Conservation (phyloP, 176 grass and related monocot species). For the Oryza officinalis region DNA sequence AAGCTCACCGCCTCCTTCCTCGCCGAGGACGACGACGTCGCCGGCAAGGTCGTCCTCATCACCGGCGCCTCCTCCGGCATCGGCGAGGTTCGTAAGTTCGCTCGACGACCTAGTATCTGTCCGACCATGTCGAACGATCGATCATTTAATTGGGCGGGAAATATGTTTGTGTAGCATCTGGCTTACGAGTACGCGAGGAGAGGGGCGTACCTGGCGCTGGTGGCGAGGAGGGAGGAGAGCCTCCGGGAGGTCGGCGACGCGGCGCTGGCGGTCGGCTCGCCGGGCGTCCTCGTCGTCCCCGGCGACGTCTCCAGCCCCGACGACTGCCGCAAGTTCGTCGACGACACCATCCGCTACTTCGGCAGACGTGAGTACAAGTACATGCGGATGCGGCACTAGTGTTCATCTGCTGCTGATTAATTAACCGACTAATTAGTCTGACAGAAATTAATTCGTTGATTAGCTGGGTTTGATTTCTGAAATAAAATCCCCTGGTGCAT, state of each 20-base stretch:
- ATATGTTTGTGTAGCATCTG: constrained; percentile 2
- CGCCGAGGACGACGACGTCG: constrained; percentile 46
- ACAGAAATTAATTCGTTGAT: neutral
- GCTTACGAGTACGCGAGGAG: constrained; percentile 41
- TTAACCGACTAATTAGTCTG: neutral
- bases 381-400: no score
- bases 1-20: constrained; percentile 53
- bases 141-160: neutral
- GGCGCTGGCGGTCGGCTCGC: constrained; percentile 52
- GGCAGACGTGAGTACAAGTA: constrained; percentile 27
- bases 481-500: neutral
- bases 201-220: constrained; percentile 58
- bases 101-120: no score
- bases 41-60: constrained; percentile 73
- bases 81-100: constrained; percentile 48
- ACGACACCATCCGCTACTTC: constrained; percentile 49
- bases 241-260: constrained; percentile 57
- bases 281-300: constrained; percentile 62
- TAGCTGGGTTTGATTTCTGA: neutral
- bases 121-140: no score
- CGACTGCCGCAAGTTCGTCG: constrained; percentile 54
- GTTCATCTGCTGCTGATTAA: no score
- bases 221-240: constrained; percentile 77
- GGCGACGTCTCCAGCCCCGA: constrained; percentile 57
- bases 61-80: constrained; percentile 85